Percentiles rank a stretch among this genome's conserved stretches.
These are phyloP conservation scores for Rhytidhysteron rufulum DNA, from an alignment of 2,329 filamentous ascomycete species.

Conservation along the genomic window DNA sequence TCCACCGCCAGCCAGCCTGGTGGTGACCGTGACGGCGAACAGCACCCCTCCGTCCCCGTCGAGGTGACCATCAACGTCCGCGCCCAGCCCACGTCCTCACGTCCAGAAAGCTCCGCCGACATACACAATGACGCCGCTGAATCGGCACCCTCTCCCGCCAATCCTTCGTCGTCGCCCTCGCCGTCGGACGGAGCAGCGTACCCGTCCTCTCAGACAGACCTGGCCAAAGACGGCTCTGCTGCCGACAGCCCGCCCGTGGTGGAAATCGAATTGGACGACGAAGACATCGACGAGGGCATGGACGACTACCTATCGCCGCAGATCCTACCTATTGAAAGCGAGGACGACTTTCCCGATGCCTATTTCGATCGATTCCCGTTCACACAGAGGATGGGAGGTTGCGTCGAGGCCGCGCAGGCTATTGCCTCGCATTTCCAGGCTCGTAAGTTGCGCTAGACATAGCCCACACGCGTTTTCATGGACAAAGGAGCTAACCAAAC, in stretches of 20 bases:
- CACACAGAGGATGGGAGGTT: slow-evolving; percentile 10
- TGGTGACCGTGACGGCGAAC: too few relatives aligned
- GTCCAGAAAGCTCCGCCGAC: slow-evolving; percentile 13
- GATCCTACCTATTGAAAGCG: slow-evolving; percentile 10
- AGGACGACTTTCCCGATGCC: slow-evolving; percentile 14
- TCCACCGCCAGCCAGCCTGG: slow-evolving; percentile 9
- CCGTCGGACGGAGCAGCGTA: neutral
- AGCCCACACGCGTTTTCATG: neutral
- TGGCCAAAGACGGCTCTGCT: slow-evolving; percentile 7
- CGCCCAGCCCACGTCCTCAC: slow-evolving; percentile 27
- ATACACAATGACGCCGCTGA: slow-evolving; percentile 8
- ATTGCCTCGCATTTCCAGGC: slow-evolving; percentile 23
- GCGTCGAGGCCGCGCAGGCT: slow-evolving; percentile 16
- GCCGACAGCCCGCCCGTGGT: slow-evolving; percentile 35
- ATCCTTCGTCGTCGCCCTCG: too few relatives aligned
- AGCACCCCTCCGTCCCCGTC: slow-evolving; percentile 28
- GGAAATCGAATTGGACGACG: slow-evolving; percentile 33
- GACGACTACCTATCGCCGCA: slow-evolving; percentile 11
- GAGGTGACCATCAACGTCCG: slow-evolving; percentile 37
- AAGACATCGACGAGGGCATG: slow-evolving; percentile 17
- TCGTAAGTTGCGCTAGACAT: slow-evolving; percentile 12
- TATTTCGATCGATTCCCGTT: slow-evolving; percentile 32
- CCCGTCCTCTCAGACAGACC: slow-evolving; percentile 1
- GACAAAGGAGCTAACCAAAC: slow-evolving; percentile 10
- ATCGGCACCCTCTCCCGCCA: slow-evolving; percentile 7